Base-by-base conservation (phyloP, 768 basidiomycete species). In the Mycena crocata region DNA sequence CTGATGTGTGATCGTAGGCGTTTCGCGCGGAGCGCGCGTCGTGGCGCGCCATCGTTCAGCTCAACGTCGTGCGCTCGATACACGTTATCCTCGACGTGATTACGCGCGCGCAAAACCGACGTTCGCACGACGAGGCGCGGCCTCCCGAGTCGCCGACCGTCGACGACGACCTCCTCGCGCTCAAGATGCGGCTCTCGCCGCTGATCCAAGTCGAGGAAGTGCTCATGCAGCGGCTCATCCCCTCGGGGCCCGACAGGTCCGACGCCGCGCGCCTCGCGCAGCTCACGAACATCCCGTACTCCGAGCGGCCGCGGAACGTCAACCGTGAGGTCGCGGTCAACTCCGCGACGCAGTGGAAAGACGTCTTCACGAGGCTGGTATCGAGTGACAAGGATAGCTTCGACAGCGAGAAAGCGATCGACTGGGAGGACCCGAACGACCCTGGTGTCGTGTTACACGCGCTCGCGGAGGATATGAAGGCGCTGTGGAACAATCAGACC, bases 51-150 rank as follows among this genome's bases (percentile, higher is more conserved):
- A 86, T 92, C 66, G 87, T 92, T 55, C 90, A 90, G 62, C 85
- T 92, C 67, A 92, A 92, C 75, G 79, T 92, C 46, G 89, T 91
- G 40, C 89, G 87, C 37, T 91, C 90, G 21, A 80, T 92, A 44
- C 87, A 86, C 37, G 82, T 86, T 49, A 89, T 92, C 71, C 82
- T 90, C 57, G 86, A 90, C 56, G 83, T 85, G 19, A 82, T 91
- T 66, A 74, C 79, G 24, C 77, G 77, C 39, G 76, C 76, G 15
- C 76, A 79, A 31, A 59, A 54, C 48, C 66, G 49, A 32, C 66
- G 44, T 28, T 24, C 56, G 26, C 35, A n/a, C 32, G 51, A 60
- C 50, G 64, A 71, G 14, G 45, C 68, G 30, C 50, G 56, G 23
- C 30, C 75, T 5, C 39, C 67, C 8, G 58, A 61, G 9, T 72